Evolutionary conservation across 306 rosid species (phyloP).

Genomic region (Quercus wislizeni): DNA sequence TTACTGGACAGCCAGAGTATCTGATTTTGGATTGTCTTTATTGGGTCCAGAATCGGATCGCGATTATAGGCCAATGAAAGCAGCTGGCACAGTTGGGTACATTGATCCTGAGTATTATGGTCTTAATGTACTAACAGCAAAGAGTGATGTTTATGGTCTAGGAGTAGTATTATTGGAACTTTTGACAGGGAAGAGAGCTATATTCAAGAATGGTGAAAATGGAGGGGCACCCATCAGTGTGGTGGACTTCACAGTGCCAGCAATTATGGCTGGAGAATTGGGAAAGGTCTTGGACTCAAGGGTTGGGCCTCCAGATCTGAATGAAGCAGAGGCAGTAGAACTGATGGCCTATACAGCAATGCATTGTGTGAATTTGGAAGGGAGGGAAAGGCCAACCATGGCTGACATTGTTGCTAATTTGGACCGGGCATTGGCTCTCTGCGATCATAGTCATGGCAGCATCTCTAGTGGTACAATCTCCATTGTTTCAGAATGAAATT

Average conservation of each 20-base stretch:
- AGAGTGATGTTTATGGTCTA: slow-evolving; percentile 91
- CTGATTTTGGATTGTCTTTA: slow-evolving; percentile 86
- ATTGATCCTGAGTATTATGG: slow-evolving; percentile 98
- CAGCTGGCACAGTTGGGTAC: slow-evolving; percentile 89
- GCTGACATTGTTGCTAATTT: slow-evolving; percentile 80
- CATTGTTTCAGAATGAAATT: slow-evolving; percentile 54
- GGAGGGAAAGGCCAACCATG: slow-evolving; percentile 90
- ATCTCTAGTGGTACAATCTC: slow-evolving; percentile 65
- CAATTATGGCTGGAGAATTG: slow-evolving; percentile 67
- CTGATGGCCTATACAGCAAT: slow-evolving; percentile 71
- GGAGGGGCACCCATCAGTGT: slow-evolving; percentile 63
- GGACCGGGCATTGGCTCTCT: slow-evolving; percentile 62
- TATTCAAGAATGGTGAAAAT: slow-evolving; percentile 54
- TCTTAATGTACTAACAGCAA: slow-evolving; percentile 73
- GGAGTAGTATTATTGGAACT: slow-evolving; percentile 86
- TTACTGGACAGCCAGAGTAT: slow-evolving; percentile 75
- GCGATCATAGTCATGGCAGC: slow-evolving; percentile 62
- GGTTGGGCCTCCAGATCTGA: slow-evolving; percentile 57
- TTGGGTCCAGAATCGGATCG: slow-evolving; percentile 62
- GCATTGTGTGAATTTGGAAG: slow-evolving; percentile 87
- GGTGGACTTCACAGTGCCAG: slow-evolving; percentile 81
- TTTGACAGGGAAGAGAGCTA: slow-evolving; percentile 87
- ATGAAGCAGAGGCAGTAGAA: slow-evolving; percentile 82
- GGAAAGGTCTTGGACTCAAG: slow-evolving; percentile 60
- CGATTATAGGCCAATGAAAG: slow-evolving; percentile 51